These are phyloP conservation scores for Naganishia albida DNA, from an alignment of 1,284 basidiomycete genomes.

Conservation along the genomic window DNA sequence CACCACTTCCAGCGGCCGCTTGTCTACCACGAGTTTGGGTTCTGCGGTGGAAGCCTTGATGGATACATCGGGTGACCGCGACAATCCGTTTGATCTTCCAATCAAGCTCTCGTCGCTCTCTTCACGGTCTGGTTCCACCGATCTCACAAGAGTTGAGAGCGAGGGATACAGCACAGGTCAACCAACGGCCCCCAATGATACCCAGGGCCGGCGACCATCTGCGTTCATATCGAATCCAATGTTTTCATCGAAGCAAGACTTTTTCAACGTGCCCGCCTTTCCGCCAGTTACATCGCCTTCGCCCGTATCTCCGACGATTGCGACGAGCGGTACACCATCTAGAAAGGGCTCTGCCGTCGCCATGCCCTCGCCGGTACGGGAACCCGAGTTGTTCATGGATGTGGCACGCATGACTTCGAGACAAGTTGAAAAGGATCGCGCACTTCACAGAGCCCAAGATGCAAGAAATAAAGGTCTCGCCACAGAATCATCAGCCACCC, in stretches of 20 bases:
- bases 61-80: not conserved
- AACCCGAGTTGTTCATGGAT: slow-evolving; percentile 22
- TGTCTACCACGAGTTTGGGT: slow-evolving; percentile 1
- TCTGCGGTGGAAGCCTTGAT: slow-evolving; percentile 16
- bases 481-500: slow-evolving; percentile 4
- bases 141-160: not conserved
- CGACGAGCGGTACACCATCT: not conserved
- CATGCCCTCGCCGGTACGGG: not conserved
- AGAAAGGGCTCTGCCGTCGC: not conserved
- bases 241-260: slow-evolving; percentile 2
- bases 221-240: slow-evolving; percentile 4
- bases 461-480: slow-evolving; percentile 12
- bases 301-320: not conserved
- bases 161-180: not conserved
- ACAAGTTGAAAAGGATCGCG: slow-evolving; percentile 16
- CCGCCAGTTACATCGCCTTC: slow-evolving; percentile 7
- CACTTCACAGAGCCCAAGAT: slow-evolving; percentile 8
- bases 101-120: slow-evolving; percentile 4
- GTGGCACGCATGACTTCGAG: slow-evolving; percentile 12
- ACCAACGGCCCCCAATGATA: slow-evolving; percentile 1
- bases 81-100: slow-evolving; percentile 3
- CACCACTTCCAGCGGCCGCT: not conserved
- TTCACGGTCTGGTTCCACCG: not conserved
- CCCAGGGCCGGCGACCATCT: not conserved
- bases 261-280: slow-evolving; percentile 8